These are phyloP conservation scores for Candida corydali DNA, from an alignment of 805 yeast genomes.

Conservation along the genomic window DNA sequence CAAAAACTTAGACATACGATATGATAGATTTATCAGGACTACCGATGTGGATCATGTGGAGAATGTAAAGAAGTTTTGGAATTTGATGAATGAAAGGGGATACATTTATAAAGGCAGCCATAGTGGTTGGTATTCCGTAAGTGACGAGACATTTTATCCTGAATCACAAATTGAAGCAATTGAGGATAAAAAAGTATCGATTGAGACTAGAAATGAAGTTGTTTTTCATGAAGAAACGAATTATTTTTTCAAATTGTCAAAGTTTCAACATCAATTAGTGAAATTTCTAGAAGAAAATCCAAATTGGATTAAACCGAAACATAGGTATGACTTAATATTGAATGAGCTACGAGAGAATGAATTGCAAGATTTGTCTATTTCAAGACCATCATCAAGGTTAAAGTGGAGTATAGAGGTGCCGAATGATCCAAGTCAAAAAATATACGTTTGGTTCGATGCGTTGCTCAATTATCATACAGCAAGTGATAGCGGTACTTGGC, in stretches of 20 bases:
- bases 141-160: slow-evolving; percentile 93
- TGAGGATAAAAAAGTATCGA: slow-evolving; percentile 36
- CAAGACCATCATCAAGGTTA: slow-evolving; percentile 74
- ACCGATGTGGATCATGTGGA: slow-evolving; percentile 76
- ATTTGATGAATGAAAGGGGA: slow-evolving; percentile 51
- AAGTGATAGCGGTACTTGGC: slow-evolving; percentile 42
- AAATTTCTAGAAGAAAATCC: slow-evolving; percentile 46
- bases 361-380: slow-evolving; percentile 74
- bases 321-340: slow-evolving; percentile 51
- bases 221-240: slow-evolving; percentile 73
- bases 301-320: slow-evolving; percentile 61
- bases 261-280: slow-evolving; percentile 54
- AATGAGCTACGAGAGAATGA: slow-evolving; percentile 48
- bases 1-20: slow-evolving; percentile 47
- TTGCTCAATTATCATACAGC: slow-evolving; percentile 75
- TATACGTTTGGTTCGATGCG: slow-evolving; percentile 98
- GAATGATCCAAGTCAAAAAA: slow-evolving; percentile 65
- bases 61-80: slow-evolving; percentile 73
- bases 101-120: slow-evolving; percentile 80
- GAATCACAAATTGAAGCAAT: slow-evolving; percentile 58
- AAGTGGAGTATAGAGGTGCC: slow-evolving; percentile 94
- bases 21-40: slow-evolving; percentile 82
- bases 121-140: slow-evolving; percentile 90
- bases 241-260: slow-evolving; percentile 75
- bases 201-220: slow-evolving; percentile 76